Conservation (phyloP, 2,329 filamentous ascomycete species). For the Periconia sp. region DNA sequence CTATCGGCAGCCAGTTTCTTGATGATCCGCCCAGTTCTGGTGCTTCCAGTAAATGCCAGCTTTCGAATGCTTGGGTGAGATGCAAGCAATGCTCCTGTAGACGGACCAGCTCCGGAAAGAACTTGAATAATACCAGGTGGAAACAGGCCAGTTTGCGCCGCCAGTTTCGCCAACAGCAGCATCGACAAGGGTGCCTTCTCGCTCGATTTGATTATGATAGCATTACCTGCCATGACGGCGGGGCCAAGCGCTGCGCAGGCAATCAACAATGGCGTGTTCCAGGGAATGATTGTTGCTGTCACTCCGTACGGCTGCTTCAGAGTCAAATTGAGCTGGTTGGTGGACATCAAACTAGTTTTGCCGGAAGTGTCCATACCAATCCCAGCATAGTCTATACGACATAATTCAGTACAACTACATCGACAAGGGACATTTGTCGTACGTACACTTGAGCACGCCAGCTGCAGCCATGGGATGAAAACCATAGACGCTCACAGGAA, state of each 20-base stretch:
- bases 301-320: too few relatives aligned
- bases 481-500: too few relatives aligned
- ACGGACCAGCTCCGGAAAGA: constrained; percentile 61
- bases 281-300: constrained; percentile 46
- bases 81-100: constrained; percentile 43
- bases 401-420: too few relatives aligned
- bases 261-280: constrained; percentile 45
- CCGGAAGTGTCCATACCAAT: too few relatives aligned
- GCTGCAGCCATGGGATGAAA: too few relatives aligned
- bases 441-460: too few relatives aligned
- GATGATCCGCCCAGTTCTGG: constrained; percentile 42
- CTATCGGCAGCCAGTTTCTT: constrained; percentile 44
- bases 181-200: constrained; percentile 40
- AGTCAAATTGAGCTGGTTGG: too few relatives aligned
- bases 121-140: constrained; percentile 63
- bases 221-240: constrained; percentile 38
- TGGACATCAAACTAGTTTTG: too few relatives aligned
- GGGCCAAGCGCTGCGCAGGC: constrained; percentile 42
- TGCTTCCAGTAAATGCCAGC: constrained; percentile 47
- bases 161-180: constrained; percentile 32
- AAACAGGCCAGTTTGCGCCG: constrained; percentile 48
- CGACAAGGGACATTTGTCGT: too few relatives aligned
- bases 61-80: constrained; percentile 44
- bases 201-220: constrained; percentile 41
- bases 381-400: too few relatives aligned